Evolutionary conservation across 1,139 yeast genomes (phyloP), one percentile per base, ranked within the genome.

Genomic region (Candida buenavistaensis): DNA sequence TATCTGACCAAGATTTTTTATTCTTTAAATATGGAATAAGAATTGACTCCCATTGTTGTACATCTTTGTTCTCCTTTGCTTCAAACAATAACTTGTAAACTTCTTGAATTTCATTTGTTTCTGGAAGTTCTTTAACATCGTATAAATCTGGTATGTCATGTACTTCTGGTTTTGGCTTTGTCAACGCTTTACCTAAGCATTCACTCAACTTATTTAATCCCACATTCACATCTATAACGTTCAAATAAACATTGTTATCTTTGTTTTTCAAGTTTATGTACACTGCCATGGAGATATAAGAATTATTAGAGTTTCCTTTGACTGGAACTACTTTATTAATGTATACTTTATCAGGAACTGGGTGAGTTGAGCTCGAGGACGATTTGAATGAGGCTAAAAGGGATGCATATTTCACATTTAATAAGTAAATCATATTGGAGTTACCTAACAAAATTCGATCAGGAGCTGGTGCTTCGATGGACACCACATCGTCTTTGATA

Each of bases 201-300:
- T 86, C 92, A 41, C 78, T 72, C 43, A 88, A 67, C 32, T 78
- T 79, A 44, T 90, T 89, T 25, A 75, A 60, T 2, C 95, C 95
- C 12, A 81, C 77, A 43, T 80, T 78, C 22, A 84, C 69, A 33
- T 80, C 75, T 37, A 69, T 58, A 31, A 69, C 59, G 44, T 71
- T 68, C 42, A 75, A 57, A 36, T 64, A 61, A 21, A 71, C 62
- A 35, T 63, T 64, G 35, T 73, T 72, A 43, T 71, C 71, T 45
- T 64, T 69, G 13, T 56, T 49, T 39, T 72, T 70, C 38, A 62
- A 59, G 38, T 68, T 59, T 33, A 73, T 54, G 44, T 63, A 66
- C 34, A 74, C 52, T n/a, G 69, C 70, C 52, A 64, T 60, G 0
- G 80, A 62, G 33, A 61, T 60, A 31, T 59, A 58, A 2, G 72